Evolutionary conservation across 352 stramenopile genomes (phyloP).

Genomic region (Globisporangium mamillatum): DNA sequence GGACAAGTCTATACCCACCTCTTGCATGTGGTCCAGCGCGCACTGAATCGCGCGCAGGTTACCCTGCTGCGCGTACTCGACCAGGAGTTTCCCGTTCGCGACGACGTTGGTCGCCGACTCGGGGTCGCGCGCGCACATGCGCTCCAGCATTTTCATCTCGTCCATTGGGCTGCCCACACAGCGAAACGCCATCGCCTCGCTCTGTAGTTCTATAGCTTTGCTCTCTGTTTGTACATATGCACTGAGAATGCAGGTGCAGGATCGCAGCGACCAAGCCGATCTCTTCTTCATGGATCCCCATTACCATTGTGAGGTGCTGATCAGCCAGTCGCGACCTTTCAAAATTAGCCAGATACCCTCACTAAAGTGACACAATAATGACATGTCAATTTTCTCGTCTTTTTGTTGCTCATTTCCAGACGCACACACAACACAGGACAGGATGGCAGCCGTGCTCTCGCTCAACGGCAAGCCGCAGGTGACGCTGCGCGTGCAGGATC

Average conservation of each 20-base stretch:
- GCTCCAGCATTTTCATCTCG: slow-evolving; percentile 60
- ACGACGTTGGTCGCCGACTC: slow-evolving; percentile 56
- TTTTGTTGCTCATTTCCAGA: neutral
- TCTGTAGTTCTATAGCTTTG: neutral
- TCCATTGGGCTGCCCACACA: slow-evolving; percentile 34
- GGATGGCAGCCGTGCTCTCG: slow-evolving; percentile 44
- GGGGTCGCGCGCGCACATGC: slow-evolving; percentile 37
- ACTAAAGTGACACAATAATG: neutral
- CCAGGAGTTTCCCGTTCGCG: slow-evolving; percentile 60
- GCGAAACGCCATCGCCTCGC: slow-evolving; percentile 41
- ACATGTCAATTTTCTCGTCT: neutral
- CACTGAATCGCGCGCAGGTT: slow-evolving; percentile 49
- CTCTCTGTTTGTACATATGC: neutral
- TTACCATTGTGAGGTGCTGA: neutral
- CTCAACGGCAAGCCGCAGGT: slow-evolving; percentile 58
- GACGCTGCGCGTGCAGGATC: slow-evolving; percentile 24
- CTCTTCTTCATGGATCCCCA: neutral
- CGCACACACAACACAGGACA: neutral
- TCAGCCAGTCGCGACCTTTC: neutral
- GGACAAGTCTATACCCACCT: slow-evolving; percentile 20
- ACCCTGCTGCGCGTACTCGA: slow-evolving; percentile 44
- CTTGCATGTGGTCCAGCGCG: slow-evolving; percentile 42
- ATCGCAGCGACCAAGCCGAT: neutral
- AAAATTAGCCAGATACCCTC: neutral
- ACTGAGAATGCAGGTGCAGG: neutral